Conservation (phyloP, 2,329 filamentous ascomycete species). For the Trichoderma semiorbis region DNA sequence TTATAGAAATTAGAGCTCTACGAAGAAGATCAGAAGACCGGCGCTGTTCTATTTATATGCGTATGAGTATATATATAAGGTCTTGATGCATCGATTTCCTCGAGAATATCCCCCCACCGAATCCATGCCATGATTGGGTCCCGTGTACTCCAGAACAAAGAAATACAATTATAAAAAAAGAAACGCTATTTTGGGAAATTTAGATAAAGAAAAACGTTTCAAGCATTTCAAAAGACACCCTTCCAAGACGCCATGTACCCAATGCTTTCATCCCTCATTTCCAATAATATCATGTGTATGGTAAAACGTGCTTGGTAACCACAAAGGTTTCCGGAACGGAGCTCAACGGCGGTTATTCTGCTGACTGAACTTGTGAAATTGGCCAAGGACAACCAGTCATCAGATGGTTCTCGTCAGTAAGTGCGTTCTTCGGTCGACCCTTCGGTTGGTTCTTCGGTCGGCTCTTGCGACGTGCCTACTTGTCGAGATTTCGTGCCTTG, state of each 20-base stretch:
- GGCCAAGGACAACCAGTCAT: neutral
- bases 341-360: neutral
- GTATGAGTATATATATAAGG: neutral
- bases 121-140: neutral
- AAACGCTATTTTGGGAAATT: neutral
- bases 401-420: too few species aligned
- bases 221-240: neutral
- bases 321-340: neutral
- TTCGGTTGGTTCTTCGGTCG: neutral
- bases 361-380: neutral
- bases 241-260: neutral
- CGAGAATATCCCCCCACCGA: neutral
- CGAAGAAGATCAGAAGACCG: neutral
- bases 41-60: neutral
- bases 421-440: neutral
- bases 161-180: neutral
- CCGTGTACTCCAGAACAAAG: neutral
- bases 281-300: neutral
- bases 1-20: neutral
- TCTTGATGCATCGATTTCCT: neutral
- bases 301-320: neutral
- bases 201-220: neutral
- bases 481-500: conserved; percentile 55
- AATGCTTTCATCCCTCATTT: neutral
- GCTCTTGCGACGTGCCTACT: conserved; percentile 29